These are phyloP conservation scores for Gamsiella multidivaricata DNA, from an alignment of 192 early-diverging fungal species.

Conservation along the genomic window DNA sequence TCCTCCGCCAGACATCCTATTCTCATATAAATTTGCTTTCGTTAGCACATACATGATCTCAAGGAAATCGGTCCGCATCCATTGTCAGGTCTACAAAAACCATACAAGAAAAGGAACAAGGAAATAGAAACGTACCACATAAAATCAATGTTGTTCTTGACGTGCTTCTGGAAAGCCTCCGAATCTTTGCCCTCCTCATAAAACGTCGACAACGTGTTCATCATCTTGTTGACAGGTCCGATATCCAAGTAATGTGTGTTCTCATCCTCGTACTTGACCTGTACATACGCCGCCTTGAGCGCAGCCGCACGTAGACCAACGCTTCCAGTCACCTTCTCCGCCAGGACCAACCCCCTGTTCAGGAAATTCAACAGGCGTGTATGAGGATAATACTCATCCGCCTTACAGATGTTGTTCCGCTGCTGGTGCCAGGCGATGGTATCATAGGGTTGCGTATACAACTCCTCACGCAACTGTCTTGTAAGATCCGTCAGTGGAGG, in stretches of 20 bases:
- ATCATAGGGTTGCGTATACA: conserved; percentile 90
- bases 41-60: too few relatives aligned
- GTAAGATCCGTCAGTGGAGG: conserved; percentile 77
- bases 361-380: conserved; percentile 78
- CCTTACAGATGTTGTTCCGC: conserved; percentile 83
- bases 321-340: conserved; percentile 76
- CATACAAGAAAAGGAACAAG: neutral
- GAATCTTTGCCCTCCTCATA: conserved; percentile 90
- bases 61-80: too few relatives aligned
- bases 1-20: conserved; percentile 82
- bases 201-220: conserved; percentile 91
- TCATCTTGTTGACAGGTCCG: conserved; percentile 94
- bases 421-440: conserved; percentile 84
- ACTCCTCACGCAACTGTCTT: conserved; percentile 82
- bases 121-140: conserved; percentile 71
- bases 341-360: conserved; percentile 65
- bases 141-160: conserved; percentile 80
- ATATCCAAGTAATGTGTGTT: conserved; percentile 92
- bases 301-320: conserved; percentile 72
- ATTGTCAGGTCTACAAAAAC: too few relatives aligned
- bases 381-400: conserved; percentile 89
- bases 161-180: conserved; percentile 79
- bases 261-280: conserved; percentile 89
- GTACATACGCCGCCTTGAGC: conserved; percentile 77
- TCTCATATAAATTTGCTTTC: too few relatives aligned